Evolutionary conservation across 305 asterid genomes (phyloP).

Genomic region (Nicotiana rustica): DNA sequence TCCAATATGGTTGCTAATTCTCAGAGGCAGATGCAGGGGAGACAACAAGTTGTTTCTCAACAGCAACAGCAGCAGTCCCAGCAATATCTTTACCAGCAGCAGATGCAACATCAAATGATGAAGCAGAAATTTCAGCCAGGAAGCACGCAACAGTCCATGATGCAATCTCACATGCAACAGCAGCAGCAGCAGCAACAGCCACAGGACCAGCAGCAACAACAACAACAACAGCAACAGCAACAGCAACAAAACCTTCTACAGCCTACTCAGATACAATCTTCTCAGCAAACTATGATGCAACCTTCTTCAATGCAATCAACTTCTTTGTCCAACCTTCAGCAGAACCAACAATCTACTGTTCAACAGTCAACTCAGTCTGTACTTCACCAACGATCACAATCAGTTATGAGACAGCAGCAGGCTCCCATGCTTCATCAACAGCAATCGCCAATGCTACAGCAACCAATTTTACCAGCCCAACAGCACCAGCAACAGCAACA

Average conservation of each 20-base stretch:
- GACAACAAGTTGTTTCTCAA: slow-evolving; percentile 72
- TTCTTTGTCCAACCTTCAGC: slow-evolving; percentile 69
- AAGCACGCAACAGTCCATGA: slow-evolving; percentile 60
- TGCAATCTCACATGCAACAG: slow-evolving; percentile 77
- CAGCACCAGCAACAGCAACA: slow-evolving; percentile 65
- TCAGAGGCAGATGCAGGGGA: slow-evolving; percentile 77
- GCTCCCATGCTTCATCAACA: slow-evolving; percentile 73
- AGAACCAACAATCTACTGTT: slow-evolving; percentile 77
- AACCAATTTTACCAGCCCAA: slow-evolving; percentile 58
- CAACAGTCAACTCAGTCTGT: slow-evolving; percentile 79
- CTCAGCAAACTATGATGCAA: slow-evolving; percentile 90
- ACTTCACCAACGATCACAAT: slow-evolving; percentile 86
- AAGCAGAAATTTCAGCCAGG: slow-evolving; percentile 84
- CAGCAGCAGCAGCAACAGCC: slow-evolving; percentile 56
- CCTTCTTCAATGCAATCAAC: slow-evolving; percentile 75
- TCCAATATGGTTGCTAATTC: slow-evolving; percentile 74
- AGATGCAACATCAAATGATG: slow-evolving; percentile 69
- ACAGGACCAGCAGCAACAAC: slow-evolving; percentile 26
- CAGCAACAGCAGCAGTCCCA: slow-evolving; percentile 84
- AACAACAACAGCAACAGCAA: slow-evolving; percentile 56
- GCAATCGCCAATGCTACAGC: slow-evolving; percentile 69
- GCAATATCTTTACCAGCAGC: slow-evolving; percentile 84
- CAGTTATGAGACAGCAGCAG: slow-evolving; percentile 88
- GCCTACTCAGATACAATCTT: slow-evolving; percentile 76
- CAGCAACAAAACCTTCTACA: slow-evolving; percentile 61